Percentiles rank a stretch among this genome's conserved stretches.
Conservation (phyloP, 495 filamentous ascomycete species). For the Penicillium nucicola region DNA sequence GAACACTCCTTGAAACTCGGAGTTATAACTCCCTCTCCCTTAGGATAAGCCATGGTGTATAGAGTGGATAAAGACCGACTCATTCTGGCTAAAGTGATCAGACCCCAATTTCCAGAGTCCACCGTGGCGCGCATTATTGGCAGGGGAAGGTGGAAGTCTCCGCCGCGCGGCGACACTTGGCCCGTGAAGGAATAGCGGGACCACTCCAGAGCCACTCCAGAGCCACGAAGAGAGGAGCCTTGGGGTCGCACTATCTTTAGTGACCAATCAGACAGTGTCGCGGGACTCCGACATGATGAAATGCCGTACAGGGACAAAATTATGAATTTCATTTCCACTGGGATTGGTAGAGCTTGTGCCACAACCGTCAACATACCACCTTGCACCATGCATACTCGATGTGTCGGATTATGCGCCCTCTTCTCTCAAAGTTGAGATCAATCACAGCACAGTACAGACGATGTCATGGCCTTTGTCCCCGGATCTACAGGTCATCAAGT, state of each 20-base stretch:
- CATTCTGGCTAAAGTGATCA: neutral
- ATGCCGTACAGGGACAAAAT: neutral
- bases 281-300: constrained; percentile 12
- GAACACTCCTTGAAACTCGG: neutral
- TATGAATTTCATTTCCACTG: neutral
- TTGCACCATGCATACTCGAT: constrained; percentile 19
- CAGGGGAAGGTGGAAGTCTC: constrained; percentile 11
- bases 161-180: constrained; percentile 15
- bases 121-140: neutral
- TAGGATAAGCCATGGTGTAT: neutral
- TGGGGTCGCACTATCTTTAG: constrained; percentile 26
- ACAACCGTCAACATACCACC: constrained; percentile 13
- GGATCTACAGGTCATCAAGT: constrained; percentile 23
- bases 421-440: constrained; percentile 9
- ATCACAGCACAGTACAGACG: constrained; percentile 14
- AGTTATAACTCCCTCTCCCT: neutral
- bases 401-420: constrained; percentile 8
- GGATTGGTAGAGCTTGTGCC: constrained; percentile 5
- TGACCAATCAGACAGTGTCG: constrained; percentile 16
- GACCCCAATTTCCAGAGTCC: constrained; percentile 12
- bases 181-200: constrained; percentile 2
- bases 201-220: too few relatives aligned
- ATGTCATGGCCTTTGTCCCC: constrained; percentile 7
- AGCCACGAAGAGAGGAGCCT: too few relatives aligned
- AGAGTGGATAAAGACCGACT: neutral